Conservation (phyloP, 805 yeast genomes). For the Metschnikowia proteae region DNA sequence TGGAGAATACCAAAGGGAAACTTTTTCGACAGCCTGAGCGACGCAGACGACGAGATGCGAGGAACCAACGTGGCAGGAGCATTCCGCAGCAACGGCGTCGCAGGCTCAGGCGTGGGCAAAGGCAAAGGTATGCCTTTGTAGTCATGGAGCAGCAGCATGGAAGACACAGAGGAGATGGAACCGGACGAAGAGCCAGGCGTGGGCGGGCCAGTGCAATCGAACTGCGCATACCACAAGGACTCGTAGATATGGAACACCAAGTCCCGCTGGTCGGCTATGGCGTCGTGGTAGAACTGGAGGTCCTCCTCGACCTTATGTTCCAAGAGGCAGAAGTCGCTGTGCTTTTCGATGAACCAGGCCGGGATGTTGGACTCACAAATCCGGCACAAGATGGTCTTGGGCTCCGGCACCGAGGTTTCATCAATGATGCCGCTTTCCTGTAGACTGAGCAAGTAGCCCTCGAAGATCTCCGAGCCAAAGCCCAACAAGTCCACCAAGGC, state of each 20-base stretch:
- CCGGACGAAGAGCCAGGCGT: constrained; percentile 15
- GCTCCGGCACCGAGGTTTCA: constrained; percentile 67
- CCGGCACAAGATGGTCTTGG: constrained; percentile 78
- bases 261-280: constrained; percentile 64
- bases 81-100: constrained; percentile 4
- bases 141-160: constrained; percentile 30
- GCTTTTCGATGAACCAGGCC: constrained; percentile 94
- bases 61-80: constrained; percentile 12
- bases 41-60: constrained; percentile 16
- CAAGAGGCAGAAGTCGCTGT: constrained; percentile 78
- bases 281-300: constrained; percentile 71
- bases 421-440: constrained; percentile 63
- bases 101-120: neutral
- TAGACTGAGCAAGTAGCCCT: constrained; percentile 62
- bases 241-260: constrained; percentile 45
- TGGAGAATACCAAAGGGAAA: constrained; percentile 64
- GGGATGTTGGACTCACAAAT: constrained; percentile 91
- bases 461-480: constrained; percentile 83
- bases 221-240: constrained; percentile 25
- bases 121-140: constrained; percentile 61
- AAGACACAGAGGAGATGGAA: constrained; percentile 20
- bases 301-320: constrained; percentile 82
- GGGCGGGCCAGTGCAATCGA: constrained; percentile 16
- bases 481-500: constrained; percentile 75
- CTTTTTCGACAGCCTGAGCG: constrained; percentile 43